Base-by-base conservation (phyloP, 2,329 filamentous ascomycete genomes). In the Aspergillus sp. region DNA sequence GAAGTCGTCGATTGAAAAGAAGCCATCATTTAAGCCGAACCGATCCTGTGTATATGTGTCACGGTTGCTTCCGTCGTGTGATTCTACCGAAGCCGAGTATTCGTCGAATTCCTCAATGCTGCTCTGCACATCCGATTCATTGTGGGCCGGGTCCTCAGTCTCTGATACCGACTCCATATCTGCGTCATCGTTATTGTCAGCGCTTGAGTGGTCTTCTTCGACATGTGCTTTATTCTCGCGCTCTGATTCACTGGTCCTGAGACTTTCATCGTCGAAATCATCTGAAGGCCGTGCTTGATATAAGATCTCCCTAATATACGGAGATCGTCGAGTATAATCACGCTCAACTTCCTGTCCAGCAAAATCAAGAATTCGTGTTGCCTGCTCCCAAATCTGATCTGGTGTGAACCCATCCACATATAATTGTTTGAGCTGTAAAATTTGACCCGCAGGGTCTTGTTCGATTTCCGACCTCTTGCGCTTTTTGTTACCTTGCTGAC, bases 1-100 rank as follows among this genome's bases (percentile, higher is more conserved):
- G 78, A 98, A 98, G 47, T 94, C 83, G 58, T 97, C 90, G 57
- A 98, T 91, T 11, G 89, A 95, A 71, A 98, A 98, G 72, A 98
- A 98, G 5, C 90, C 91, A 61, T 98, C 93, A 59, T 98, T 97
- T 29, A 98, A 79, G 6, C 90, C 89, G 60, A 93, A 77, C 4
- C 83, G 82, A 59, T 97, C 90, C 54, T 83, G 75, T 7, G 82
- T 71, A 47, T 85, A 84, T 33, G 79, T 77, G 39, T 77, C 76
- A 1, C 69, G 65, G 5, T 71, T 38, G 26, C 28, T 39, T 27
- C 39, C 58, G 19, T 70, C 56, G 8, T 61, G 56, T 32, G 43
- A 47, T 12, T 57, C 51, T 13, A 45, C 44, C 8, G 30, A 50
- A 10, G 45, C 49, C 27, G 61, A 60, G n/a, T 64, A 38, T 6